A percentile compares a stretch with the other conserved stretches of the same genome.
These are phyloP conservation scores for Cucurbita argyrosperma DNA, from an alignment of 306 rosid species.

Conservation along the genomic window DNA sequence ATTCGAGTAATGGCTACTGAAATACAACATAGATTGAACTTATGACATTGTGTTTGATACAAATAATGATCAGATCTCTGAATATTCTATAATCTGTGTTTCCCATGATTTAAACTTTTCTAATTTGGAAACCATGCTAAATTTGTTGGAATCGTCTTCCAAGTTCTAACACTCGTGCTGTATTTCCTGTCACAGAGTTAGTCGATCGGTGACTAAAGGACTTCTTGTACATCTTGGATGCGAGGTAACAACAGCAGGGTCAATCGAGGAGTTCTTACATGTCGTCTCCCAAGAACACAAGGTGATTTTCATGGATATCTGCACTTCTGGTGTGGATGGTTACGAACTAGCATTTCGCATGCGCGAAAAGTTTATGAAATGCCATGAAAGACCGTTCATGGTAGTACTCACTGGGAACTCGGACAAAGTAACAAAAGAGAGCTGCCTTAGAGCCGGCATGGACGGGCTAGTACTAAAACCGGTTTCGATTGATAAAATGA, in stretches of 20 bases:
- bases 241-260: constrained; percentile 54
- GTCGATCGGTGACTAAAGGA: constrained; percentile 72
- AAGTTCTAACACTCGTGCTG: not conserved
- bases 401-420: constrained; percentile 71
- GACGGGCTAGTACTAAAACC: constrained; percentile 73
- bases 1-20: not conserved
- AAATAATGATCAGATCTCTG: not conserved
- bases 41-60: not conserved
- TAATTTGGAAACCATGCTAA: not conserved
- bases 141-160: not conserved
- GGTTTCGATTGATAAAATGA: constrained; percentile 83
- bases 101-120: not conserved
- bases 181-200: constrained; percentile 40
- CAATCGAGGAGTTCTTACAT: constrained; percentile 52
- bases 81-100: not conserved
- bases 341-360: constrained; percentile 43
- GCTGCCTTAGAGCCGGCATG: constrained; percentile 72
- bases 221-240: constrained; percentile 79
- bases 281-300: constrained; percentile 51
- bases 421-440: constrained; percentile 57
- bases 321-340: constrained; percentile 43
- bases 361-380: constrained; percentile 50
- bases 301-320: constrained; percentile 73
- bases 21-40: not conserved
- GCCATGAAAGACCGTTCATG: constrained; percentile 56